Base-by-base conservation (phyloP, 352 stramenopile species). In the Phytophthora citrophthora region DNA sequence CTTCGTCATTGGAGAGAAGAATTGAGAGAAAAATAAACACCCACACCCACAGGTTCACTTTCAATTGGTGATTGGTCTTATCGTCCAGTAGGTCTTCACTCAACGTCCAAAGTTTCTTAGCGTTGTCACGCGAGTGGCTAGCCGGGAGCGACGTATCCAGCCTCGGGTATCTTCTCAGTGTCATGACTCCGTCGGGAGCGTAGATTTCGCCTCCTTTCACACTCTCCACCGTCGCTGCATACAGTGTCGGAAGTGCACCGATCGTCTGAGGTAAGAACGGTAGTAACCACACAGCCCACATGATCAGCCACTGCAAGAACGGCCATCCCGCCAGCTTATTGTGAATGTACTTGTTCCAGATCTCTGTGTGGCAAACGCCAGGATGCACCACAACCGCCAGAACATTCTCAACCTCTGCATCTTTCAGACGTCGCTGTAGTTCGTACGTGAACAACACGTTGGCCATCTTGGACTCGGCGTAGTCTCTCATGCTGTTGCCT, bases 361-460 rank as follows among this genome's bases (percentile, higher is more conserved):
- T 72, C 55, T 72, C 40, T 24, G 74, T 83, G 45, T 74, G 63
- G 43, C 67, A 74, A 16, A 76, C 49, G 46, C 74, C 74, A 12
- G 74, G 72, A 23, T 83, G 74, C 38, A 70, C 68, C 3, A 70
- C 68, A 26, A 88, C 62, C 4, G 74, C 69, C 41, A 76, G 48
- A 13, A 85, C 67, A 44, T 79, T 77, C 13, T 27, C 24, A 31
- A 79, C 48, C 3, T 46, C 53, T 13, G 55, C 59, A 18, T 55
- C 40, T 31, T 52, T 40, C 13, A 89, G 45, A 9, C 77, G 70
- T 3, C 77, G 68, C 18, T 82, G 58, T 34, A 89, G 65, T 38
- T 86, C 79, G 43, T 75, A 67, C 26, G 75, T 79, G 61, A 88
- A 88, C 40, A 86, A 18, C 51, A 86, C 53, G n/a, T 79, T 76